phyloP scores from a whole-genome alignment of 2,329 filamentous ascomycete genomes.

The Gnomoniopsis smithogilvyi region DNA sequence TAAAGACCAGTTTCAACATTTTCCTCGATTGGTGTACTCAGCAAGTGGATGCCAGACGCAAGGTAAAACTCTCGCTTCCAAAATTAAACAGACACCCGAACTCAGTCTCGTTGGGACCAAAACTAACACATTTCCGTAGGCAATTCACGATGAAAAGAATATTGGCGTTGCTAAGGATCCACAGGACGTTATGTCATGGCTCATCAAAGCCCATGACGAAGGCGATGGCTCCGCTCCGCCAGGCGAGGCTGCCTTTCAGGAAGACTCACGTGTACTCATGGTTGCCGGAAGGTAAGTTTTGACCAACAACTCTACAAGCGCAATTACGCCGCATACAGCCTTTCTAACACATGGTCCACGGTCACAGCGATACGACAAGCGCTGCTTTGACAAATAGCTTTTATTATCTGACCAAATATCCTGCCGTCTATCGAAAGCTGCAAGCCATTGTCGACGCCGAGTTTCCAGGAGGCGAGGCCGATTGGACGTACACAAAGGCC shows the following conservation, averaged over 20 bases:
- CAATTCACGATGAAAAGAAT: background rate
- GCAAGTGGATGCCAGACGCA: background rate
- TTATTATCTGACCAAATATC: slow-evolving; percentile 1
- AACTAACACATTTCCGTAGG: background rate
- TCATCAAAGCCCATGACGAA: slow-evolving; percentile 5
- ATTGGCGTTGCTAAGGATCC: background rate
- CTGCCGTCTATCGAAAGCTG: background rate
- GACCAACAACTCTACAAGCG: background rate
- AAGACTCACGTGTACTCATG: slow-evolving; percentile 2
- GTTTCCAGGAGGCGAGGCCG: background rate
- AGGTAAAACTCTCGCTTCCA: background rate
- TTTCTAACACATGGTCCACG: background rate
- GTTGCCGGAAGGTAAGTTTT: slow-evolving; percentile 4
- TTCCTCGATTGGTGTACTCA: background rate
- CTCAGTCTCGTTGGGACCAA: background rate
- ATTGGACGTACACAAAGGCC: slow-evolving; percentile 8
- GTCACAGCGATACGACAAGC: slow-evolving; percentile 2
- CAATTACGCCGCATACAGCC: no score
- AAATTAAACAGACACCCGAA: background rate
- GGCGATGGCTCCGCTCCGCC: slow-evolving; percentile 3
- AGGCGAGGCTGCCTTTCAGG: background rate
- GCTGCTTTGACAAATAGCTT: slow-evolving; percentile 1
- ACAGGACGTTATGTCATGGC: slow-evolving; percentile 7
- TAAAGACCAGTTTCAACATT: background rate
- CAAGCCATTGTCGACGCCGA: background rate